Evolutionary conservation across 129 eudicot species (phyloP).

Genomic region (Tagetes erecta): DNA sequence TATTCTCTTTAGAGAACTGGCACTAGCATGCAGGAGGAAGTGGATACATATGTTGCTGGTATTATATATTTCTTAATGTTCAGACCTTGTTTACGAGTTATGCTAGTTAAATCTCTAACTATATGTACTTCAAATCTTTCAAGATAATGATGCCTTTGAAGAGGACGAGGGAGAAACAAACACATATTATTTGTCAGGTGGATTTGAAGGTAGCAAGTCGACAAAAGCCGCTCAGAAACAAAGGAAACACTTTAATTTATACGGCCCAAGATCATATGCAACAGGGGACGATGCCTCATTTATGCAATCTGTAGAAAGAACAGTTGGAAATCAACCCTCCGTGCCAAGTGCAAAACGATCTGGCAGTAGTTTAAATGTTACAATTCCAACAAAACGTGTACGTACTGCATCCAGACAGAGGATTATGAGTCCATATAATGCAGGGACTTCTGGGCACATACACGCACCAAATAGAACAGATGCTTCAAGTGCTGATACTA

Average conservation of each 20-base stretch:
- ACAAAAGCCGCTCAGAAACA: constrained; percentile 50
- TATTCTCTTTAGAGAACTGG: constrained; percentile 11
- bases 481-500: constrained; percentile 91
- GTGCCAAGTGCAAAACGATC: constrained; percentile 56
- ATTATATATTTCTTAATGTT: neutral
- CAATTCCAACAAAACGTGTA: constrained; percentile 70
- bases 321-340: constrained; percentile 49
- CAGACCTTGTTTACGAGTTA: neutral
- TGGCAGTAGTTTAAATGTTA: constrained; percentile 56
- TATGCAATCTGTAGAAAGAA: constrained; percentile 51
- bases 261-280: constrained; percentile 56
- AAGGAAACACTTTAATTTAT: constrained; percentile 43
- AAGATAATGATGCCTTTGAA: constrained; percentile 39
- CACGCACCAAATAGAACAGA: constrained; percentile 54
- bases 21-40: constrained; percentile 13
- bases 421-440: constrained; percentile 52
- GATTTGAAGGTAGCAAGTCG: constrained; percentile 48
- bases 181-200: constrained; percentile 50
- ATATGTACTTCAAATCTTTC: neutral
- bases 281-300: constrained; percentile 46
- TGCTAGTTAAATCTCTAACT: neutral
- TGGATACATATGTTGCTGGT: constrained; percentile 17
- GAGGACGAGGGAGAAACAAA: constrained; percentile 70
- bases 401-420: constrained; percentile 85
- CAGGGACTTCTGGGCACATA: constrained; percentile 15